Evolutionary conservation across 2,329 filamentous ascomycete species (phyloP).

Genomic region (Huntiella abstrusa): DNA sequence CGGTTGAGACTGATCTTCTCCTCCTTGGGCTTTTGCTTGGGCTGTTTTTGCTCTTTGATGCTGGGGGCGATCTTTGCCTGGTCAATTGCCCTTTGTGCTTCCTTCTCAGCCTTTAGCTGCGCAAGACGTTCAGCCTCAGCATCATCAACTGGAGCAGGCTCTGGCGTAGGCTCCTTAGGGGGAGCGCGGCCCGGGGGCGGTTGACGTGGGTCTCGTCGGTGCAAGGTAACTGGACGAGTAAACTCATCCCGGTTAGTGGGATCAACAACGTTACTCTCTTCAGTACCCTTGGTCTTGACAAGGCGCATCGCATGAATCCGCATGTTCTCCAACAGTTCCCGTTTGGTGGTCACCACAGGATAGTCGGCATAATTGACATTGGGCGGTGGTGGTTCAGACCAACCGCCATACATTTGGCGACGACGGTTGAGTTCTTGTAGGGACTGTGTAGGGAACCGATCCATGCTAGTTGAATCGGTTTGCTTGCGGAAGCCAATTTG

Average conservation of each 20-base stretch:
- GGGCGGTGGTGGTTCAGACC: slow-evolving; percentile 32
- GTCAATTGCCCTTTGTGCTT: slow-evolving; percentile 71
- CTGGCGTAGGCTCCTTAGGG: slow-evolving; percentile 26
- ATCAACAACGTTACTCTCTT: slow-evolving; percentile 43
- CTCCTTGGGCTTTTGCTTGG: slow-evolving; percentile 48
- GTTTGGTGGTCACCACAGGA: slow-evolving; percentile 69
- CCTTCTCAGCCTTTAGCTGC: slow-evolving; percentile 57
- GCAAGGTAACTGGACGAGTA: slow-evolving; percentile 68
- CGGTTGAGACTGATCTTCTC: slow-evolving; percentile 80
- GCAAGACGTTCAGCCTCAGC: slow-evolving; percentile 46
- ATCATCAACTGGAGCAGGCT: slow-evolving; percentile 28
- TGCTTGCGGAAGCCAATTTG: slow-evolving; percentile 11
- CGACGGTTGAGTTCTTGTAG: slow-evolving; percentile 19
- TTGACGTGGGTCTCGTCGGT: slow-evolving; percentile 69
- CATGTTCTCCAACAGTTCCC: slow-evolving; percentile 56
- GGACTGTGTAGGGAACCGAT: slow-evolving; percentile 4
- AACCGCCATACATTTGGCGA: slow-evolving; percentile 33
- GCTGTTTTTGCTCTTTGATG: slow-evolving; percentile 36
- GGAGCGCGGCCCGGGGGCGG: slow-evolving; percentile 46
- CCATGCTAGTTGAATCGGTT: slow-evolving; percentile 5
- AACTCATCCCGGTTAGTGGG: slow-evolving; percentile 57
- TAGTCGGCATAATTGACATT: slow-evolving; percentile 31
- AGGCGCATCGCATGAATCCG: slow-evolving; percentile 81
- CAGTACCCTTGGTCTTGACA: slow-evolving; percentile 30
- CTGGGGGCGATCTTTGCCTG: slow-evolving; percentile 85